Percentiles rank a stretch among this genome's conserved stretches.
phyloP scores from a whole-genome alignment of 2,329 filamentous ascomycete species.

The Fusarium ramigenum region DNA sequence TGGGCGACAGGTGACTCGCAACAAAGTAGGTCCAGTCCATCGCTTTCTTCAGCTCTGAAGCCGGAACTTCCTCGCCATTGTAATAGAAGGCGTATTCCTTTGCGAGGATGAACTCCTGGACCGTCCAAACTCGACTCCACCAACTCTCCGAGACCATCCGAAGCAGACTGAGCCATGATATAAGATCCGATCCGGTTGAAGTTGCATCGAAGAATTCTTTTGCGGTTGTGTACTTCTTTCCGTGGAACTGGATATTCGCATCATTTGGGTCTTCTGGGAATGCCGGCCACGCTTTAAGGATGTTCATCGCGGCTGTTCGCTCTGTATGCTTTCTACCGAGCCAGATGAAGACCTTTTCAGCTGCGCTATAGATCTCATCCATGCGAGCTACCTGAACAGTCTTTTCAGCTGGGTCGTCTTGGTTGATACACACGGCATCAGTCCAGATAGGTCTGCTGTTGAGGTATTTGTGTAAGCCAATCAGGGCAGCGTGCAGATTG shows the following conservation, averaged over 20 bases:
- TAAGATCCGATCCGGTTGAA: neutral
- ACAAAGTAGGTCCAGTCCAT: slow-evolving; percentile 24
- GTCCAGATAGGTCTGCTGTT: slow-evolving; percentile 6
- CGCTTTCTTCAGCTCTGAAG: neutral
- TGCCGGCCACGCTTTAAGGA: slow-evolving; percentile 1
- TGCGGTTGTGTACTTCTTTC: slow-evolving; percentile 10
- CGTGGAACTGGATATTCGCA: neutral
- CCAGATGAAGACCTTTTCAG: slow-evolving; percentile 12
- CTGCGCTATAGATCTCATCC: slow-evolving; percentile 14
- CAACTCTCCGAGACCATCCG: slow-evolving; percentile 8
- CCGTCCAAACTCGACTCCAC: slow-evolving; percentile 26
- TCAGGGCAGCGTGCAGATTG: slow-evolving; percentile 7
- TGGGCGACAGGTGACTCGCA: neutral
- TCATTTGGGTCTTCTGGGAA: slow-evolving; percentile 6
- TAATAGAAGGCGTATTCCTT: slow-evolving; percentile 12
- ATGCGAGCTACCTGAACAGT: neutral
- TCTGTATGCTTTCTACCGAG: neutral
- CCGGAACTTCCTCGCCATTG: neutral
- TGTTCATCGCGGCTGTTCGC: neutral
- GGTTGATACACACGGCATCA: slow-evolving; percentile 15
- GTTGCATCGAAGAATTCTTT: slow-evolving; percentile 14
- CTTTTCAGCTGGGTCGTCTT: neutral
- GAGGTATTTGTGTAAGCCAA: neutral
- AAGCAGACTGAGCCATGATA: slow-evolving; percentile 5
- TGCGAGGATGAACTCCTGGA: slow-evolving; percentile 18